Percentiles rank a stretch among this genome's conserved stretches.
Evolutionary conservation across 305 asterid genomes (phyloP).

Genomic region (Fraxinus nigra): DNA sequence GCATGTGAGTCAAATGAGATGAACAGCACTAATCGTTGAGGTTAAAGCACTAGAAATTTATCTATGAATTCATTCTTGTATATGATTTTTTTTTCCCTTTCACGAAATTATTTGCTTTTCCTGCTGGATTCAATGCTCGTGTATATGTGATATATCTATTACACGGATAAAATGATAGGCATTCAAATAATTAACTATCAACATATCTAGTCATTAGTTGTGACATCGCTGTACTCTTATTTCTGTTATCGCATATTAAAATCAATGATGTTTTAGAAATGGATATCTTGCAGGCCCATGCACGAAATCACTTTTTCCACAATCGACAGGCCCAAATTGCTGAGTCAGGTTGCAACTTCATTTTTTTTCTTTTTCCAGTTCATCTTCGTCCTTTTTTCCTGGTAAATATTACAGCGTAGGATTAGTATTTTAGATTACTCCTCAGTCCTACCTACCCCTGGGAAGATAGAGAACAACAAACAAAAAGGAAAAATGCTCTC

Average conservation of each 20-base stretch:
- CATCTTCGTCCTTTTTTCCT: constrained; percentile 11
- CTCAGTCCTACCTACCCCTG: neutral
- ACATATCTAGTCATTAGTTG: neutral
- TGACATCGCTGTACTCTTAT: neutral
- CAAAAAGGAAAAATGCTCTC: neutral
- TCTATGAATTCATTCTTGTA: neutral
- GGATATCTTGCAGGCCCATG: constrained; percentile 43
- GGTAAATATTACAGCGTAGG: neutral
- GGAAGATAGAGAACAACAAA: neutral
- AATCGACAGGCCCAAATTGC: constrained; percentile 48
- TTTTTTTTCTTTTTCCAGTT: neutral
- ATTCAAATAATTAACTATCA: neutral
- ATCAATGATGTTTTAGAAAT: neutral
- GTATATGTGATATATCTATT: neutral
- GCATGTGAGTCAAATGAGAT: neutral
- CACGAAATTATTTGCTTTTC: neutral
- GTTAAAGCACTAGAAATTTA: neutral
- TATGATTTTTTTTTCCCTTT: neutral
- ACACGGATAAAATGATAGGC: neutral
- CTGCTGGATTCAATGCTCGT: neutral
- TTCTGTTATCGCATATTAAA: neutral
- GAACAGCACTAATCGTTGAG: neutral
- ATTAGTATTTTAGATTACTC: neutral
- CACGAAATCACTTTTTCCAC: constrained; percentile 54
- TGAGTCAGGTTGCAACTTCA: constrained; percentile 38